These are phyloP conservation scores for Penicillium samsonianum DNA, from an alignment of 495 filamentous ascomycete species.

Conservation along the genomic window DNA sequence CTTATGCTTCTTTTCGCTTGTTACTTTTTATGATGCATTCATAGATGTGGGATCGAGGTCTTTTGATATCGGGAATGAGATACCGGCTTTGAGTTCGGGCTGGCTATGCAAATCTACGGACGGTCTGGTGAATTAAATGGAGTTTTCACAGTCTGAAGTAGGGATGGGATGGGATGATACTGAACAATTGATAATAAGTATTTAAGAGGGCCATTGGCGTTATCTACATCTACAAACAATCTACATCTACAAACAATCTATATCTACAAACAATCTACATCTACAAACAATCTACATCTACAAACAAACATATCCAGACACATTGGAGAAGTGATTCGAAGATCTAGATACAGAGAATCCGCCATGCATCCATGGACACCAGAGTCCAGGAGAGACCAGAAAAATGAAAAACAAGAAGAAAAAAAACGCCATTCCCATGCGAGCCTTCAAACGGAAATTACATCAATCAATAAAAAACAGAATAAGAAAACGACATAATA, in stretches of 20 bases:
- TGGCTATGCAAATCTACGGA: neutral
- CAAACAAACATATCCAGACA: neutral
- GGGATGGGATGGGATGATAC: neutral
- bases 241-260: neutral
- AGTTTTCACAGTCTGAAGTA: neutral
- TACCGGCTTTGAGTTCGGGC: neutral
- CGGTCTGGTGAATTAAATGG: neutral
- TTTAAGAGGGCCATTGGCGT: neutral
- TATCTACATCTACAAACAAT: neutral
- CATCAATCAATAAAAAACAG: slow-evolving; percentile 36
- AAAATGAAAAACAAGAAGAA: slow-evolving; percentile 19
- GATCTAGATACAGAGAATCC: slow-evolving; percentile 35
- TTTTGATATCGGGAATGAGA: slow-evolving; percentile 5
- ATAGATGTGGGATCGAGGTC: neutral
- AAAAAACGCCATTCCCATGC: slow-evolving; percentile 50
- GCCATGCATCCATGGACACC: slow-evolving; percentile 31
- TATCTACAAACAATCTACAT: neutral
- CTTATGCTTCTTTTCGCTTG: neutral
- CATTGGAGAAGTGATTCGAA: slow-evolving; percentile 23
- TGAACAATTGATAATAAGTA: neutral
- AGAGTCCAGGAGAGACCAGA: slow-evolving; percentile 21
- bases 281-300: neutral
- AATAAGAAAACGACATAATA: slow-evolving; percentile 28
- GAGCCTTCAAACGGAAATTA: slow-evolving; percentile 34
- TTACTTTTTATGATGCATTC: neutral